Evolutionary conservation across 202 grass and related monocot species (phyloP).

Genomic region (Elaeis oleifera): DNA sequence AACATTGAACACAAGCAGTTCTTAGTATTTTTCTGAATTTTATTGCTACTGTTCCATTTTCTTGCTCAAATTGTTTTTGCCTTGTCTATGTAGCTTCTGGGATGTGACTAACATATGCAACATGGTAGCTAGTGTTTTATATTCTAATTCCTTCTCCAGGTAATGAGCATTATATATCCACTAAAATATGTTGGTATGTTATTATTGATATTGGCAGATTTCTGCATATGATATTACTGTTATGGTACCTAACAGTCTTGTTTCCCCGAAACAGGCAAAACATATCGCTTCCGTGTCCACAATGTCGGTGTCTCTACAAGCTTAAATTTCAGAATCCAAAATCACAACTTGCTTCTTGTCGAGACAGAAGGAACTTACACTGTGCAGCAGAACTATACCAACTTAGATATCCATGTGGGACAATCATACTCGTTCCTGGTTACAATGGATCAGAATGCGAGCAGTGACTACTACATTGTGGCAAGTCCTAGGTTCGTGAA

Average conservation of each 20-base stretch:
- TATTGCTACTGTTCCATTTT: too few species aligned
- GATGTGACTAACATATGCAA: too few species aligned
- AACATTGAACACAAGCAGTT: too few species aligned
- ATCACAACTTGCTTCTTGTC: conserved; percentile 76
- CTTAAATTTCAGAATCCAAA: conserved; percentile 90
- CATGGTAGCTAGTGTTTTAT: too few species aligned
- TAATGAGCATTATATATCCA: too few species aligned
- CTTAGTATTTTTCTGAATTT: too few species aligned
- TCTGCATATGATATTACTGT: background rate
- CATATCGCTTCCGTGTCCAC: conserved; percentile 81
- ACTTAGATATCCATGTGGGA: conserved; percentile 88
- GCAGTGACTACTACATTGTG: conserved; percentile 94
- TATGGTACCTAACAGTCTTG: conserved; percentile 17
- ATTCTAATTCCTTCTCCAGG: too few species aligned
- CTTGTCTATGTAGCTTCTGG: too few species aligned
- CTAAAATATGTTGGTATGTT: too few species aligned
- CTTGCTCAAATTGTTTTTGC: too few species aligned
- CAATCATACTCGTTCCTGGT: conserved; percentile 97
- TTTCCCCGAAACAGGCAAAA: conserved; percentile 57
- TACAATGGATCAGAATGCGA: conserved; percentile 97
- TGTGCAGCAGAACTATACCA: conserved; percentile 87
- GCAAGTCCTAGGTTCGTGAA: conserved; percentile 92
- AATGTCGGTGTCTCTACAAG: conserved; percentile 83
- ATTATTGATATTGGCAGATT: too few species aligned
- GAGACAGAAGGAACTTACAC: conserved; percentile 95